Conservation (phyloP, 805 yeast genomes). For the Sungouiozyma ichnusensis region DNA sequence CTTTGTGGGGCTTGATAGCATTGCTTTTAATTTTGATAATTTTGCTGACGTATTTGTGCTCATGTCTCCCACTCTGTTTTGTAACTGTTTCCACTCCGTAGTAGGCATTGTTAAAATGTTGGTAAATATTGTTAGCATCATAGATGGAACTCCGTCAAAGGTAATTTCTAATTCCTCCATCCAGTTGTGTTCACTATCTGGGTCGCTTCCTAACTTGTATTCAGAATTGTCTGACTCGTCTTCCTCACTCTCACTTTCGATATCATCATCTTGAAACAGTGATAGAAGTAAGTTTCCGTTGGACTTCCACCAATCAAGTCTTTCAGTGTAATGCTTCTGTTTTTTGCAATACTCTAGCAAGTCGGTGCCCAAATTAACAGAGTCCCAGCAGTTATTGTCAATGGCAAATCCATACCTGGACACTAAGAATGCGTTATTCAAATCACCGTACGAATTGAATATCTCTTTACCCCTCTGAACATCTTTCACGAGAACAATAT, state of each 20-base stretch:
- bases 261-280: no score
- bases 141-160: slow-evolving; percentile 36
- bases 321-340: slow-evolving; percentile 7
- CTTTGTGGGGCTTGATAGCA: neutral
- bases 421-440: slow-evolving; percentile 52
- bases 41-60: neutral
- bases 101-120: slow-evolving; percentile 28
- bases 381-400: slow-evolving; percentile 43
- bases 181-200: slow-evolving; percentile 13
- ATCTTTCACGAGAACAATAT: slow-evolving; percentile 40
- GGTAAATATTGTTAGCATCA: slow-evolving; percentile 35
- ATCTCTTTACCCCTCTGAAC: slow-evolving; percentile 48
- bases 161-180: slow-evolving; percentile 29
- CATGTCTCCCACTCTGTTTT: neutral
- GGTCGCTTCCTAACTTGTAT: no score
- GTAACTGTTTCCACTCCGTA: slow-evolving; percentile 20
- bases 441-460: slow-evolving; percentile 75
- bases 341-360: slow-evolving; percentile 8
- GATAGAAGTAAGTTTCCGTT: slow-evolving; percentile 10
- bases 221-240: no score
- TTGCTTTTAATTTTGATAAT: neutral
- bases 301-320: slow-evolving; percentile 20
- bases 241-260: no score
- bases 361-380: slow-evolving; percentile 41
- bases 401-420: slow-evolving; percentile 73